These are phyloP conservation scores for Nicotiana otophora DNA, from an alignment of 257 asterid species.

Conservation along the genomic window DNA sequence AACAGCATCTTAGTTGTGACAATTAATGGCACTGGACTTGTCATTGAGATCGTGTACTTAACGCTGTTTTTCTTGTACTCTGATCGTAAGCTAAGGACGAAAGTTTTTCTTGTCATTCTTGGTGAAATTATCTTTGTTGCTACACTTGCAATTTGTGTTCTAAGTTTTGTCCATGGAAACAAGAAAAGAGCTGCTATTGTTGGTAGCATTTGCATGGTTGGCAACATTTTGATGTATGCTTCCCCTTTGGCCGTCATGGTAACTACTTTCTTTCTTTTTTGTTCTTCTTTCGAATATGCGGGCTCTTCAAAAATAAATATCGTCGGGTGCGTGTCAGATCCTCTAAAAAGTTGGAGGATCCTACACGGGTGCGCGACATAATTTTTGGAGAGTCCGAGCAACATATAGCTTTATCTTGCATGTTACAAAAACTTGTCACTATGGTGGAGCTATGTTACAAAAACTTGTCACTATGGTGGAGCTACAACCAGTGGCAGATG, in stretches of 20 bases:
- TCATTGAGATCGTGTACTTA: constrained; percentile 53
- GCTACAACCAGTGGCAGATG: too few species aligned
- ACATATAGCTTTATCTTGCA: too few species aligned
- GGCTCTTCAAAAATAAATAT: too few species aligned
- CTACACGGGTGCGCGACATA: too few species aligned
- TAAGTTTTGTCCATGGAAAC: constrained; percentile 33
- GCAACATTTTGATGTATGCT: constrained; percentile 77
- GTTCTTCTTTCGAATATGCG: neutral
- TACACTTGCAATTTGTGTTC: constrained; percentile 40
- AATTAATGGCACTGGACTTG: constrained; percentile 62
- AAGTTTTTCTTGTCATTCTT: constrained; percentile 27
- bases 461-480: too few species aligned
- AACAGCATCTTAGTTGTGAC: constrained; percentile 67
- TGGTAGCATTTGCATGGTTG: constrained; percentile 73
- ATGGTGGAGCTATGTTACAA: too few species aligned
- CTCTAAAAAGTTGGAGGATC: too few species aligned
- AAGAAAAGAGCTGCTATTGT: constrained; percentile 56
- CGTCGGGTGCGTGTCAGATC: too few species aligned
- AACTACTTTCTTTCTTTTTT: neutral
- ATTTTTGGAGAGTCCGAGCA: too few species aligned
- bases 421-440: too few species aligned
- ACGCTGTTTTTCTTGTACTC: constrained; percentile 38
- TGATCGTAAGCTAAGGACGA: constrained; percentile 37
- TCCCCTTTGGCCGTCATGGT: constrained; percentile 83
- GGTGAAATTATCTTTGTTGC: constrained; percentile 46